Evolutionary conservation across 495 filamentous ascomycete genomes (phyloP).

Genomic region (Cryomyces minteri): DNA sequence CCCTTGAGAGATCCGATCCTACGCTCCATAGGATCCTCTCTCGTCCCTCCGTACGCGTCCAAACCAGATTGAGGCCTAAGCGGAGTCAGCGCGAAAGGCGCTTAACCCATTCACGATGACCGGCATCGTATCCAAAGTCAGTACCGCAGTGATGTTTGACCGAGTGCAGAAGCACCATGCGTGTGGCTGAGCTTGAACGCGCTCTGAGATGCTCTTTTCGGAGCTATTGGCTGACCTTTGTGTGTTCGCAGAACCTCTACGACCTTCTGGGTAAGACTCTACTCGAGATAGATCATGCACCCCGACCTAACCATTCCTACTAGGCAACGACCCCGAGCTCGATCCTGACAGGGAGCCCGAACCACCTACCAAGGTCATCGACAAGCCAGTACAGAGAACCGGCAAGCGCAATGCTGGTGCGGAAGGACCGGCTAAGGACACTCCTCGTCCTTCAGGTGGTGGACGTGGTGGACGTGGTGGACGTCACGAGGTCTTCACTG

Average conservation of each 20-base stretch:
- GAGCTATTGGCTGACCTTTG: neutral
- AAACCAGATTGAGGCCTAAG: neutral
- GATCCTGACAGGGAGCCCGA: conserved; percentile 60
- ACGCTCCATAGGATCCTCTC: no score
- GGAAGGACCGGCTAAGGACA: conserved; percentile 36
- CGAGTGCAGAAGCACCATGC: neutral
- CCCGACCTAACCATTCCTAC: neutral
- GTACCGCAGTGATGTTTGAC: conserved; percentile 1
- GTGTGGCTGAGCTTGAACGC: neutral
- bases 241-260: conserved; percentile 20
- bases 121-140: conserved; percentile 23
- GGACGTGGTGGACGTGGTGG: conserved; percentile 36
- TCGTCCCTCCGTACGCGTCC: no score
- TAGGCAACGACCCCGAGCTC: conserved; percentile 79
- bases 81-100: conserved; percentile 13
- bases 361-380: conserved; percentile 68
- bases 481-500: conserved; percentile 35
- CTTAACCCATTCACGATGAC: conserved; percentile 16
- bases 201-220: neutral
- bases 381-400: conserved; percentile 58
- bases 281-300: neutral
- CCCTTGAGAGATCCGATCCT: no score
- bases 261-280: conserved; percentile 20
- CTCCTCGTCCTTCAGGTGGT: conserved; percentile 24
- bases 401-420: conserved; percentile 81